Percentiles rank a stretch among this genome's conserved stretches.
Evolutionary conservation across 2,329 filamentous ascomycete species (phyloP).

Genomic region (Hymenoscyphus linearis): DNA sequence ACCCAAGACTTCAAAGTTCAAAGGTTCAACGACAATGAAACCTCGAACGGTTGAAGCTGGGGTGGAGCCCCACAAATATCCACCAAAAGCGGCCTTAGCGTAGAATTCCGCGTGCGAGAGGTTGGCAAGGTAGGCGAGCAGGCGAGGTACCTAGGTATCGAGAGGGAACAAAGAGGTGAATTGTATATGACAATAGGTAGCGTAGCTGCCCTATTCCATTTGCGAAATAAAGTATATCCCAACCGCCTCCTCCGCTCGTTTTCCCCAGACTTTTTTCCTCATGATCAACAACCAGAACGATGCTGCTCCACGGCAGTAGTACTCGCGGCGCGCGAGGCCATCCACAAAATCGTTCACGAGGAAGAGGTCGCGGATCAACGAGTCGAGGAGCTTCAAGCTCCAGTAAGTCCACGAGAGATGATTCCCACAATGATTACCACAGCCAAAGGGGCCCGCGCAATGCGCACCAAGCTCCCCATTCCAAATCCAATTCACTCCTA

Average conservation of each 20-base stretch:
- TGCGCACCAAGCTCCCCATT: conserved; percentile 5
- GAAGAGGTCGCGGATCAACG: conserved; percentile 29
- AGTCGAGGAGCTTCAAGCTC: conserved; percentile 31
- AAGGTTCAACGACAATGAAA: no score
- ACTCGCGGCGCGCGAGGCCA: conserved; percentile 26
- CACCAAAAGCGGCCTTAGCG: background rate
- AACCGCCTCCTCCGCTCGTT: conserved; percentile 20
- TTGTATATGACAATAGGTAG: background rate
- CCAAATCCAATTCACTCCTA: background rate
- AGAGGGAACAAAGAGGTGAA: conserved; percentile 1
- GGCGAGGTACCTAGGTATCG: no score
- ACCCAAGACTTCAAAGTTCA: no score
- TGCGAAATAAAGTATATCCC: background rate
- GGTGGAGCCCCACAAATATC: background rate
- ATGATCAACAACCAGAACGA: conserved; percentile 30
- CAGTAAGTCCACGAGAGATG: conserved; percentile 22
- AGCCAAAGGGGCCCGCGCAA: conserved; percentile 8
- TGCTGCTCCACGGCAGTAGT: conserved; percentile 27
- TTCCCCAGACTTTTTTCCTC: conserved; percentile 16
- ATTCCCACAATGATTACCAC: conserved; percentile 7
- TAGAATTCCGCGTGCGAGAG: background rate
- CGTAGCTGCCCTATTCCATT: background rate
- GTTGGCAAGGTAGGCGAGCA: no score
- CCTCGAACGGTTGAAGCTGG: no score
- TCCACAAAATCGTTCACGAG: conserved; percentile 26